Conservation (phyloP, 352 stramenopile genomes). For the Globisporangium carolinianum region DNA sequence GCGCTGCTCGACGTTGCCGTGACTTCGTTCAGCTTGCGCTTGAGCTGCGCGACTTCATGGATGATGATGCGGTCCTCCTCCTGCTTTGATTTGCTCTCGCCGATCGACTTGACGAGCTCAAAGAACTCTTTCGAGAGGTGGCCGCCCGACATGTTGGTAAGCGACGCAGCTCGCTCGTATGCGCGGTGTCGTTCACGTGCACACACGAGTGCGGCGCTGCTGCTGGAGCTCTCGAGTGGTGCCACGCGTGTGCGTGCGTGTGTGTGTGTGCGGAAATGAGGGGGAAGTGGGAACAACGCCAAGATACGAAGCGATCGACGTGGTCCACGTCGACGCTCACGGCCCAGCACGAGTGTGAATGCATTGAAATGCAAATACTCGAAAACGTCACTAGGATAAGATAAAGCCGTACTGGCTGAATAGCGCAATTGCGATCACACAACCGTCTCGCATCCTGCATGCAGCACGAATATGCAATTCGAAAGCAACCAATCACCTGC, state of each 20-base stretch:
- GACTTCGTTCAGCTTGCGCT: conserved; percentile 92
- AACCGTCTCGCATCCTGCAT: not conserved
- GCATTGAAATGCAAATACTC: not conserved
- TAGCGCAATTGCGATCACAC: not conserved
- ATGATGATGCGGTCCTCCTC: conserved; percentile 99
- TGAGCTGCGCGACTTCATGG: conserved; percentile 93
- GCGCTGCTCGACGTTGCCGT: conserved; percentile 68
- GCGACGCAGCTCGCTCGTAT: not conserved
- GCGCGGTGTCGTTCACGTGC: not conserved
- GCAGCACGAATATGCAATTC: not conserved
- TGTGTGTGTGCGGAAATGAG: not conserved
- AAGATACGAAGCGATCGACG: too few species aligned
- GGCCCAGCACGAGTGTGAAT: not conserved
- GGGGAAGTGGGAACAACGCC: not conserved
- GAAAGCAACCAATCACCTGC: not conserved
- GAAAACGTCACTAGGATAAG: not conserved
- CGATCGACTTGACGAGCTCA: conserved; percentile 99
- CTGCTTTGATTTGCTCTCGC: conserved; percentile 99
- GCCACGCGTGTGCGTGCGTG: not conserved
- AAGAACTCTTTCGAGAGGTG: conserved; percentile 98
- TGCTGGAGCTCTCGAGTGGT: not conserved
- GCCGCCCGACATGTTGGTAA: conserved; percentile 66
- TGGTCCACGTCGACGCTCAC: not conserved
- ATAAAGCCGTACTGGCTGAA: not conserved
- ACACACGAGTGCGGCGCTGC: not conserved